phyloP scores from a whole-genome alignment of 2,329 filamentous ascomycete genomes.

The Teratosphaeria epicoccoides region DNA sequence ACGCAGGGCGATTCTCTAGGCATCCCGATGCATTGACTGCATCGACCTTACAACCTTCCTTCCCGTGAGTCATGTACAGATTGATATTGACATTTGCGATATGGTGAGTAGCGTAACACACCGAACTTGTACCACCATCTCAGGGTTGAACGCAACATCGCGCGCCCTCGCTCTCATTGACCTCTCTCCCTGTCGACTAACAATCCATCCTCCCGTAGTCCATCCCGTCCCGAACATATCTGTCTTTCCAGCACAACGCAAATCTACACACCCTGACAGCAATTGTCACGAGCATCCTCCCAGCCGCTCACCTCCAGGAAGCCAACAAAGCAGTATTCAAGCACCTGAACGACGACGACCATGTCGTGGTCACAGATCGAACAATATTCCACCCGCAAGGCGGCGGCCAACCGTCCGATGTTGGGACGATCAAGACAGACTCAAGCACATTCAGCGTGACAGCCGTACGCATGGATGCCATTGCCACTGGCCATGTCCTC shows the following conservation, averaged over 20 bases:
- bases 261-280: neutral
- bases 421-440: constrained; percentile 33
- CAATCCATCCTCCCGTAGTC: neutral
- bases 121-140: too few species aligned
- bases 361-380: neutral
- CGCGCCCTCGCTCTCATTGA: too few species aligned
- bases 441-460: constrained; percentile 40
- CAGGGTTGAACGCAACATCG: too few species aligned
- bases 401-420: constrained; percentile 62
- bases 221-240: neutral
- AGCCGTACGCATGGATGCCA: constrained; percentile 46
- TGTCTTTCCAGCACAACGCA: neutral
- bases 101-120: neutral
- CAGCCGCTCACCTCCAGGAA: neutral
- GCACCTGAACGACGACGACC: neutral
- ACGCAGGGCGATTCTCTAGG: neutral
- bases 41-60: too few species aligned
- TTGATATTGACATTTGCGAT: neutral
- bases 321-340: neutral
- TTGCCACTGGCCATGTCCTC: constrained; percentile 46
- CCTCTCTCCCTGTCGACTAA: neutral
- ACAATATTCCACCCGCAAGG: constrained; percentile 72
- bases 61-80: too few species aligned
- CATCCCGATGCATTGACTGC: neutral
- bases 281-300: neutral